These are phyloP conservation scores for Aspergillus sp. DNA, from an alignment of 2,329 filamentous ascomycete genomes.

Conservation along the genomic window DNA sequence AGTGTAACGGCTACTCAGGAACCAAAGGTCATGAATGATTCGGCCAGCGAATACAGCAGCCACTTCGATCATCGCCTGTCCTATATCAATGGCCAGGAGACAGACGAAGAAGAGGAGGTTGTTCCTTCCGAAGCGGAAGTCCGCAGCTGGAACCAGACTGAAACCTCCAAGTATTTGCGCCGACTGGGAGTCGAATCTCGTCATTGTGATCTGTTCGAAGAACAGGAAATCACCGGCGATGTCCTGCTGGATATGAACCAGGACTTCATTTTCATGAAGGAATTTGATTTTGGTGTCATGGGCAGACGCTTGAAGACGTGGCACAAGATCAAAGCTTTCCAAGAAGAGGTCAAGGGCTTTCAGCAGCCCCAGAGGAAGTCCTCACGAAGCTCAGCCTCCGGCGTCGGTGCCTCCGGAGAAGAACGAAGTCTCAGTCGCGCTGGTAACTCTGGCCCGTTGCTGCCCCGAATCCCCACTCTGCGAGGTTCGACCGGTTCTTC, in stretches of 20 bases:
- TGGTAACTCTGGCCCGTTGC: constrained; percentile 37
- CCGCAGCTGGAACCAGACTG: constrained; percentile 71
- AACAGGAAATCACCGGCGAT: constrained; percentile 94
- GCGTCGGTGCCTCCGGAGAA: constrained; percentile 43
- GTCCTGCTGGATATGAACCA: constrained; percentile 94
- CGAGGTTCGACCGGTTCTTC: constrained; percentile 25
- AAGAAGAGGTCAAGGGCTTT: constrained; percentile 75
- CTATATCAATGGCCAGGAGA: constrained; percentile 92
- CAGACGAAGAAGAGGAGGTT: constrained; percentile 82
- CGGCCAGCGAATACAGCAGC: constrained; percentile 86
- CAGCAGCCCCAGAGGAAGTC: constrained; percentile 39
- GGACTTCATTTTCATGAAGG: constrained; percentile 90
- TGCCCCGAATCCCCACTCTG: constrained; percentile 43
- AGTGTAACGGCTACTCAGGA: constrained; percentile 48
- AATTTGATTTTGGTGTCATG: constrained; percentile 89
- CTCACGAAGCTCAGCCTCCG: constrained; percentile 33
- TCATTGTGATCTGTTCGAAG: constrained; percentile 90
- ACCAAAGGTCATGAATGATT: constrained; percentile 65
- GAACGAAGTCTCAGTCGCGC: constrained; percentile 47
- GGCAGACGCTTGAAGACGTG: constrained; percentile 88
- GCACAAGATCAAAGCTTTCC: constrained; percentile 91
- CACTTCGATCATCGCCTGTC: constrained; percentile 74
- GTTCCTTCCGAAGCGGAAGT: constrained; percentile 73
- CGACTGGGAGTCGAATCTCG: constrained; percentile 79
- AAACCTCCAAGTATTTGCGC: constrained; percentile 88